A percentile compares a stretch with the other conserved stretches of the same genome.
Conservation (phyloP, 164 flowering plant genomes). For the Platanus orientalis region DNA sequence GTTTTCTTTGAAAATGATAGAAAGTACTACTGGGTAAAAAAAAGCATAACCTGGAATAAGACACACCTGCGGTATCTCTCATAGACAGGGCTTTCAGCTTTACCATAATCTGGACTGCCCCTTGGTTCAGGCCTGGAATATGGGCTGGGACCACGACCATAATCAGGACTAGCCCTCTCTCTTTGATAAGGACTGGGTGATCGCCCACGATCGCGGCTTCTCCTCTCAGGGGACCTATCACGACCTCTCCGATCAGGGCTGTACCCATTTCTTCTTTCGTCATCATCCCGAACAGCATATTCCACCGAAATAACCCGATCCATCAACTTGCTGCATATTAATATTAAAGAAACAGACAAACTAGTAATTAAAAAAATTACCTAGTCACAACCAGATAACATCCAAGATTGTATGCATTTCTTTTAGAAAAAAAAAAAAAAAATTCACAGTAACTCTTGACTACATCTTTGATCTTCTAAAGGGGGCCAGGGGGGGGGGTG, state of each 20-base stretch:
- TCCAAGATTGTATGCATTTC: too few species aligned
- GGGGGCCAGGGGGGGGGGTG: too few species aligned
- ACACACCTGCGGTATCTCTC: constrained; percentile 23
- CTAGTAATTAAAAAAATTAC: constrained; percentile 52
- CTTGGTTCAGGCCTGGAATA: constrained; percentile 28
- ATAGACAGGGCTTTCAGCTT: constrained; percentile 23
- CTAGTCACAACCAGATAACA: too few species aligned
- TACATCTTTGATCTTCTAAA: too few species aligned
- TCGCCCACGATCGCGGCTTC: constrained; percentile 23
- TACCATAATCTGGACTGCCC: constrained; percentile 47
- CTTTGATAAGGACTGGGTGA: constrained; percentile 34
- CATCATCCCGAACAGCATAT: constrained; percentile 90
- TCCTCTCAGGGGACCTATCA: constrained; percentile 41
- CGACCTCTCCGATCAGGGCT: constrained; percentile 66
- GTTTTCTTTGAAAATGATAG: neutral
- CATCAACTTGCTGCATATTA: constrained; percentile 70
- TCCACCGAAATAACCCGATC: constrained; percentile 92
- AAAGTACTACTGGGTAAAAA: too few species aligned
- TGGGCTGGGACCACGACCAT: constrained; percentile 56
- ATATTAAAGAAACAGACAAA: constrained; percentile 31
- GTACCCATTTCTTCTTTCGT: constrained; percentile 59
- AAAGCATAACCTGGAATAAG: neutral
- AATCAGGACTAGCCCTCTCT: constrained; percentile 81
- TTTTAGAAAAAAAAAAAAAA: too few species aligned
- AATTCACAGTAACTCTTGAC: too few species aligned